Base-by-base conservation (phyloP, 2,329 filamentous ascomycete genomes). In the Myriangium duriaei region DNA sequence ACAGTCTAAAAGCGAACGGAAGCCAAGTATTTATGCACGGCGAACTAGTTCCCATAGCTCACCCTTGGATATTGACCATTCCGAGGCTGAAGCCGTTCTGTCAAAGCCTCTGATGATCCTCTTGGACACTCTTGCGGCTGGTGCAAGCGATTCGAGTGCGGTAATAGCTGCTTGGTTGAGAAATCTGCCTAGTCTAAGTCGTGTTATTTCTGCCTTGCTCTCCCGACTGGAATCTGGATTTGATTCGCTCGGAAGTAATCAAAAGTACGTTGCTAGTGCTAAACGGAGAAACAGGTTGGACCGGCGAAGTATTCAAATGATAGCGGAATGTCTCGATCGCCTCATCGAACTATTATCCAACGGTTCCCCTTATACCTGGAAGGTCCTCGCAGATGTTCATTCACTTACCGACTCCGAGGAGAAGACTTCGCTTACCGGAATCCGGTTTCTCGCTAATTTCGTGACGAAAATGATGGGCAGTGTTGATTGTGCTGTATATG, bases 131-230 rank as follows among this genome's bases (percentile, higher is more conserved):
- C 64, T 96, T 1, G 61, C 73, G 12, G 79, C 87, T 42, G 77
- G 84, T 42, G 69, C 73, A 13, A 79, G 76, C 2, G 81, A 87
- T 48, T 63, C 81, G 11, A 84, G 79, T 44, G 79, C 85, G 59
- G 79, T 81, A 16, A 75, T 84, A 28, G 80, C 79, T 49, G 76
- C 73, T 34, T 95, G 88, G 87, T 66, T 96, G 3, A 79, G 81
- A 48, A 77, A 62, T 38, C 52, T 71, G 7, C 60, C 69, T 11
- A 71, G 63, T 29, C 58, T 76, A 18, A 64, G 67, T 38, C 65
- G 59, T 50, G 60, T 69, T 5, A 58, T 62, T 35, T 53, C 60
- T 30, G 47, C 64, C 11, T 35, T 56, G 13, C 34, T 42, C 9
- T 40, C 38, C 12, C 40, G 32, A 15, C 21, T 45, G 4, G 41